These are phyloP conservation scores for Diaporthe longicolla DNA, from an alignment of 2,329 filamentous ascomycete genomes.

Conservation along the genomic window DNA sequence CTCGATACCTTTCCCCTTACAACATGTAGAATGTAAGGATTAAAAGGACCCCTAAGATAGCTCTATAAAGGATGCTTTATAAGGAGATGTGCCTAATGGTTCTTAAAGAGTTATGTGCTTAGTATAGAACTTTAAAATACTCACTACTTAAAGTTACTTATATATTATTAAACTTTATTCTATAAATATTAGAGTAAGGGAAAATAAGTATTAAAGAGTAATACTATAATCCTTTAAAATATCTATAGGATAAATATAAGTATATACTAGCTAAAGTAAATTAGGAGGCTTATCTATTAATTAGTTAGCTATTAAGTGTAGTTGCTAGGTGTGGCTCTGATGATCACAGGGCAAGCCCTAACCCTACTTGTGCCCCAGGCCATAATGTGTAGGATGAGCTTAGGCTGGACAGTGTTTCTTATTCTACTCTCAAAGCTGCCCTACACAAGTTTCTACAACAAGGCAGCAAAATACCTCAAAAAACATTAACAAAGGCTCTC, in stretches of 20 bases:
- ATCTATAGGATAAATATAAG: background rate
- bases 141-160: background rate
- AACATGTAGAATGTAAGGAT: too few relatives aligned
- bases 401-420: background rate
- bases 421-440: background rate
- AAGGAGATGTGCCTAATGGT: background rate
- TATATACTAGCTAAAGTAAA: background rate
- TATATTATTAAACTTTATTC: too few relatives aligned
- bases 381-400: background rate
- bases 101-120: background rate
- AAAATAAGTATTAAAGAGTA: too few relatives aligned
- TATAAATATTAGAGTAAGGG: background rate
- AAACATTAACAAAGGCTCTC: background rate
- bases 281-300: background rate
- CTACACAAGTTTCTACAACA: background rate
- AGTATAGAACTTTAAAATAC: background rate
- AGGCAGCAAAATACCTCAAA: background rate
- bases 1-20: too few relatives aligned
- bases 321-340: background rate
- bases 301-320: too few relatives aligned
- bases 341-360: background rate
- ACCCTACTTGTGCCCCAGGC: conserved; percentile 7
- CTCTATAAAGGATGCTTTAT: background rate
- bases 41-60: too few relatives aligned
- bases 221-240: too few relatives aligned